phyloP scores from a whole-genome alignment of 768 basidiomycete genomes.

The Kwoniella heveanensis region DNA sequence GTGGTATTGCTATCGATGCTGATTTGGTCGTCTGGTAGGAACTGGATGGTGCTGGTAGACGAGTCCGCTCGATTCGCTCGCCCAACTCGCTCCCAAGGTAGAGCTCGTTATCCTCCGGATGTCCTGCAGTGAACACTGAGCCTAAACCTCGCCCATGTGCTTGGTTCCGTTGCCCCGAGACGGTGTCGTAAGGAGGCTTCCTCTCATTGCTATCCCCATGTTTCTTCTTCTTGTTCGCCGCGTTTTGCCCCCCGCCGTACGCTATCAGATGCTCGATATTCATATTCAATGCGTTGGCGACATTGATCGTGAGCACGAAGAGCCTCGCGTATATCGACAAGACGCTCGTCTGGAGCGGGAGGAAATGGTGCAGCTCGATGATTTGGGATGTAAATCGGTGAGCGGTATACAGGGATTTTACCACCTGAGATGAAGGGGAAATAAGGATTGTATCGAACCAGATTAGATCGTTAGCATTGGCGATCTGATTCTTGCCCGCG shows the following conservation, averaged over 20 bases:
- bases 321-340: constrained; percentile 38
- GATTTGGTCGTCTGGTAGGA: no score
- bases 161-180: no score
- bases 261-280: constrained; percentile 10
- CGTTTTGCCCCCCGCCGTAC: background rate
- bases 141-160: no score
- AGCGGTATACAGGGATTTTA: constrained; percentile 18
- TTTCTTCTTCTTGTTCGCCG: background rate
- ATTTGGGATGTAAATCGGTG: constrained; percentile 25
- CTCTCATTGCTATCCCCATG: background rate
- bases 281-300: constrained; percentile 17
- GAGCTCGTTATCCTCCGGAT: no score
- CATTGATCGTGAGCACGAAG: constrained; percentile 28
- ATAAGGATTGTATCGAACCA: no score
- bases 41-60: background rate
- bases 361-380: constrained; percentile 40
- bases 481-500: no score
- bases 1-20: no score
- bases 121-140: no score
- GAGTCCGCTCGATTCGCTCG: background rate
- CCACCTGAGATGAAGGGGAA: constrained; percentile 7
- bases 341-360: constrained; percentile 37
- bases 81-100: background rate
- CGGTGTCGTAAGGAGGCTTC: no score
- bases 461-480: no score